Percentiles rank a stretch among this genome's conserved stretches.
phyloP scores from a whole-genome alignment of 306 rosid genomes.

The apple (Malus domestica) region DNA sequence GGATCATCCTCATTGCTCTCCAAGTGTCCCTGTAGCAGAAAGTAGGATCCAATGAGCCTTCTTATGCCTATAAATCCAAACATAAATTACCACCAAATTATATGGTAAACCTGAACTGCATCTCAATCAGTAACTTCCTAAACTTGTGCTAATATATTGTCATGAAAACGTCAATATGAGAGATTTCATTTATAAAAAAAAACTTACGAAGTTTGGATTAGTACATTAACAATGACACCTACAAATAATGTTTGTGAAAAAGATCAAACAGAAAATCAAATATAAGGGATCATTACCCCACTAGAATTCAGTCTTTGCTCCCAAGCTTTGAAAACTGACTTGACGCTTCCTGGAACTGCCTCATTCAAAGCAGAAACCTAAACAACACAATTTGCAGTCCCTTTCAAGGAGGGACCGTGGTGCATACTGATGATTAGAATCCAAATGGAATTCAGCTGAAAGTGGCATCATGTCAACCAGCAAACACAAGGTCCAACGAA shows the following conservation, averaged over 20 bases:
- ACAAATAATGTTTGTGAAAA: too few species aligned
- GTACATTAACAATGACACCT: background rate
- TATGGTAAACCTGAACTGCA: background rate
- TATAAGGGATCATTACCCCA: conserved; percentile 44
- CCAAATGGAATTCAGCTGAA: background rate
- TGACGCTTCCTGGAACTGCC: conserved; percentile 71
- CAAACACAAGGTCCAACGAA: background rate
- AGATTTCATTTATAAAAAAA: background rate
- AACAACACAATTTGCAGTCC: background rate
- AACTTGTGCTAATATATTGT: background rate
- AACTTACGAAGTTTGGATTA: background rate
- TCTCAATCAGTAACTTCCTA: background rate
- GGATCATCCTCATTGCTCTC: conserved; percentile 98
- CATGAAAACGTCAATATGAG: background rate
- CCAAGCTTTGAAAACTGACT: conserved; percentile 93
- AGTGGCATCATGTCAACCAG: background rate
- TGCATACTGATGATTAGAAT: background rate
- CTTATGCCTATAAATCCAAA: background rate
- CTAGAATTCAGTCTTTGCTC: conserved; percentile 68
- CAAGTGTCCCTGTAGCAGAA: conserved; percentile 58
- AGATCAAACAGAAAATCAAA: background rate
- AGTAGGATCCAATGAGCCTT: conserved; percentile 7
- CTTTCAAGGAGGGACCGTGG: background rate
- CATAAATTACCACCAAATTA: background rate
- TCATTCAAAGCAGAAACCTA: conserved; percentile 91